Percentiles rank a stretch among this genome's conserved stretches.
Conservation (phyloP, 1,284 basidiomycete species). For the Sporisorium sorghi region DNA sequence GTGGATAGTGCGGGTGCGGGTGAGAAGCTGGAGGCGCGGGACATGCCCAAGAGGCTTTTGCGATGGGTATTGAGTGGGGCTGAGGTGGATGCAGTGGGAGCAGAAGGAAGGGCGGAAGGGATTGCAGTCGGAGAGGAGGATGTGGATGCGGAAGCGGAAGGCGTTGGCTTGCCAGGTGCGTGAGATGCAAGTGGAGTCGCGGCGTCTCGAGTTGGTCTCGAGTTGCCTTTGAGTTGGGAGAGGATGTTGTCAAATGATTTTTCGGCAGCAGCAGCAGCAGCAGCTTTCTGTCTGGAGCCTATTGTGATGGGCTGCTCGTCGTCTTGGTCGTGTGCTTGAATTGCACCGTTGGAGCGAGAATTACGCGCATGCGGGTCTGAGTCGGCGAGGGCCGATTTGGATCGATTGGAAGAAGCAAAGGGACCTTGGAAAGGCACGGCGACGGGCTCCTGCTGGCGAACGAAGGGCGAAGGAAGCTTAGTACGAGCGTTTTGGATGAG, state of each 20-base stretch:
- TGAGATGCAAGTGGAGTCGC: not conserved
- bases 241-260: conserved; percentile 48
- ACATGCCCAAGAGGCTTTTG: conserved; percentile 43
- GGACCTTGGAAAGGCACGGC: conserved; percentile 27
- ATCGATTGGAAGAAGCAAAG: conserved; percentile 24
- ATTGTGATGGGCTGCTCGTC: conserved; percentile 42
- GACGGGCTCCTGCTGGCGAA: conserved; percentile 19
- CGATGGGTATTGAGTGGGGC: conserved; percentile 18
- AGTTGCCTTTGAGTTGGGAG: conserved; percentile 35
- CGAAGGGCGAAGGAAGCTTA: conserved; percentile 46
- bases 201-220: not conserved
- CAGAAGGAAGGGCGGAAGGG: conserved; percentile 7
- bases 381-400: conserved; percentile 17
- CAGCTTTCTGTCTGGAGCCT: conserved; percentile 42
- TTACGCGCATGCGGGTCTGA: conserved; percentile 1
- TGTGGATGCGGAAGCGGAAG: conserved; percentile 8
- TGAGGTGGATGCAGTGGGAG: conserved; percentile 3
- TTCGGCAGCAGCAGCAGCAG: conserved; percentile 43
- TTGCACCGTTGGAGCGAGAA: not conserved
- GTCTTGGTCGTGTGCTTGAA: conserved; percentile 12
- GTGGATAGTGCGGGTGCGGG: conserved; percentile 20
- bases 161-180: not conserved
- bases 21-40: conserved; percentile 51
- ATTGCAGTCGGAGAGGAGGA: conserved; percentile 5
- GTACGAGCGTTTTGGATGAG: conserved; percentile 27